phyloP scores from a whole-genome alignment of 164 flowering plant genomes.

The Cinnamomum chago region DNA sequence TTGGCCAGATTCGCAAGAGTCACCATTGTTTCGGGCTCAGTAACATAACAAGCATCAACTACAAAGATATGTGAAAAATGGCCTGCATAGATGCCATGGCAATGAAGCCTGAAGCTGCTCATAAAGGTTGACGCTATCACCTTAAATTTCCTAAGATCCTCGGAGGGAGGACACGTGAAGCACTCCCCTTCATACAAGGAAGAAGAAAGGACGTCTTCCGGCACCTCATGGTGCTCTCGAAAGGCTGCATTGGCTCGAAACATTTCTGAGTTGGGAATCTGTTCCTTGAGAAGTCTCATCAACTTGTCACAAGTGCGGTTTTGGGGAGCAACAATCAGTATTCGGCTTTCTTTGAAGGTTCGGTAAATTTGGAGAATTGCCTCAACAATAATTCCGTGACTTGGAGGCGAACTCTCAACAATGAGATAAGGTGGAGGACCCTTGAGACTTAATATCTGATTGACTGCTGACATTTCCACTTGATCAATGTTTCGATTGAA shows the following conservation, averaged over 20 bases:
- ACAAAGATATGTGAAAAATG: constrained; percentile 51
- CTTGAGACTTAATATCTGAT: constrained; percentile 15
- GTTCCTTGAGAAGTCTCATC: constrained; percentile 23
- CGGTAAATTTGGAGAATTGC: constrained; percentile 23
- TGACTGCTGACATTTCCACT: constrained; percentile 12
- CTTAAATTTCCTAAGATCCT: constrained; percentile 21
- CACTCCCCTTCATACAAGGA: constrained; percentile 28
- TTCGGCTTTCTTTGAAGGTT: constrained; percentile 7
- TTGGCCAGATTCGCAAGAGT: constrained; percentile 30
- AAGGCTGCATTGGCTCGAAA: constrained; percentile 51
- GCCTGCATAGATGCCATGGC: constrained; percentile 30
- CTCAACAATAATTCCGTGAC: constrained; percentile 22
- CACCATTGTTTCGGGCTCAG: constrained; percentile 43
- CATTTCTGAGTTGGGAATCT: constrained; percentile 26
- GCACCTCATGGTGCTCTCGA: constrained; percentile 35
- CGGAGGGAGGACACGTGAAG: constrained; percentile 36
- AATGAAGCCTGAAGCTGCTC: constrained; percentile 35
- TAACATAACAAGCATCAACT: constrained; percentile 39
- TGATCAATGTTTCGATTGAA: not conserved
- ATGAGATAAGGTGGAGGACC: constrained; percentile 34
- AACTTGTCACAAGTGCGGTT: constrained; percentile 35
- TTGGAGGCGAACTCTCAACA: constrained; percentile 11
- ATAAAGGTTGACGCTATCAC: constrained; percentile 39
- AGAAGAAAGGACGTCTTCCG: constrained; percentile 29
- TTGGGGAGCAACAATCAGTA: constrained; percentile 33